Percentiles rank a stretch among this genome's conserved stretches.
Conservation (phyloP, 2,329 filamentous ascomycete species). For the Alternaria gansuensis region DNA sequence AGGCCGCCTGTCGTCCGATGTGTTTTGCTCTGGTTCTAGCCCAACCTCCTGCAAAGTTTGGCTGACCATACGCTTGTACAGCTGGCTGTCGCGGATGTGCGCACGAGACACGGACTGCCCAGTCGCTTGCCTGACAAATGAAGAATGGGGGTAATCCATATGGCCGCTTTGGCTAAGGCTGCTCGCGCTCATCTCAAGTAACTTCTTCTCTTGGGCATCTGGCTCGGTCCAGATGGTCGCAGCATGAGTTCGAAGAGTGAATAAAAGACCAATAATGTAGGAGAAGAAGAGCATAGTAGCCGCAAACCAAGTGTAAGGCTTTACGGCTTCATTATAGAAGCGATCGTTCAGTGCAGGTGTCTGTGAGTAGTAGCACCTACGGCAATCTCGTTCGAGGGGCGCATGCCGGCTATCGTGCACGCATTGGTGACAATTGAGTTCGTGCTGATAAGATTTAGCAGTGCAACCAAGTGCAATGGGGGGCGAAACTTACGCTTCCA, state of each 20-base stretch:
- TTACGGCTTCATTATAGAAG: conserved; percentile 90
- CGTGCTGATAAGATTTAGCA: conserved; percentile 68
- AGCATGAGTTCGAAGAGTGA: conserved; percentile 93
- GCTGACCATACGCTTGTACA: conserved; percentile 92
- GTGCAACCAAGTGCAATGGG: not conserved
- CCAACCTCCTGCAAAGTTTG: conserved; percentile 89
- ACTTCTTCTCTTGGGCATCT: conserved; percentile 59
- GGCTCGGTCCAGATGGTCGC: conserved; percentile 95
- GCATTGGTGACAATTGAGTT: conserved; percentile 81
- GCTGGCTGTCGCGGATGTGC: conserved; percentile 84
- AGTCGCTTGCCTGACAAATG: conserved; percentile 44
- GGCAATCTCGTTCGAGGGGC: conserved; percentile 74
- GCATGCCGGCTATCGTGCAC: conserved; percentile 61
- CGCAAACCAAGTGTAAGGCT: conserved; percentile 91
- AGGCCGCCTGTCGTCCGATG: conserved; percentile 50
- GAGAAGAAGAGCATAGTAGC: conserved; percentile 87
- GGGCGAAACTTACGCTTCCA: conserved; percentile 68
- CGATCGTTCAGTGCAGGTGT: conserved; percentile 81
- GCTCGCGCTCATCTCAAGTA: conserved; percentile 51
- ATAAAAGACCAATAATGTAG: conserved; percentile 92
- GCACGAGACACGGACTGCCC: conserved; percentile 41
- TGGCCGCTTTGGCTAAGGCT: conserved; percentile 46
- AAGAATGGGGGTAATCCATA: conserved; percentile 42
- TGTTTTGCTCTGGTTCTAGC: conserved; percentile 64
- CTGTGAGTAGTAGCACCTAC: conserved; percentile 93